These are phyloP conservation scores for Picea abies DNA, from an alignment of 83 land plant genomes.

Conservation along the genomic window DNA sequence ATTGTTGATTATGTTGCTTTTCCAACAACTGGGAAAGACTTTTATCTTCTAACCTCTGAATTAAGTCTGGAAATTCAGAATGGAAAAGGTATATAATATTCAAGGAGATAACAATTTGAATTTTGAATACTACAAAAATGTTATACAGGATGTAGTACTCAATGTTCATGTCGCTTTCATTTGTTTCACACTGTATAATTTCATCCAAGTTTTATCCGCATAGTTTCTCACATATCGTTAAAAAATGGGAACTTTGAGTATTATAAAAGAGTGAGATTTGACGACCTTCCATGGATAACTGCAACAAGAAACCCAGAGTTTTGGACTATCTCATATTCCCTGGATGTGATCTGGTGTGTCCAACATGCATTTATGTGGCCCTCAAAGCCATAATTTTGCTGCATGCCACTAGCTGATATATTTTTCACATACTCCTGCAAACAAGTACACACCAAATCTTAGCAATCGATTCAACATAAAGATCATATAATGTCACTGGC, in stretches of 20 bases:
- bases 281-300: conserved; percentile 92
- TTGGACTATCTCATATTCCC: conserved; percentile 66
- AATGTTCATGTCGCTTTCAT: too few species aligned
- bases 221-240: neutral
- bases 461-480: neutral
- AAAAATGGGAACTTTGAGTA: conserved; percentile 1
- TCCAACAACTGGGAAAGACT: too few species aligned
- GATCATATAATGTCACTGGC: neutral
- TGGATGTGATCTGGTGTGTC: conserved; percentile 73
- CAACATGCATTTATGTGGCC: conserved; percentile 96
- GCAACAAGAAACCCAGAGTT: conserved; percentile 69
- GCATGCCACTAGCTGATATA: conserved; percentile 83
- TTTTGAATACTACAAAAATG: too few species aligned
- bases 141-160: too few species aligned
- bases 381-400: conserved; percentile 75
- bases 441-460: neutral
- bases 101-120: too few species aligned
- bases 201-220: too few species aligned
- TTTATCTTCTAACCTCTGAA: too few species aligned
- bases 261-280: neutral
- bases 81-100: too few species aligned
- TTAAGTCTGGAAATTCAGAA: too few species aligned
- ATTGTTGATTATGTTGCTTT: too few species aligned
- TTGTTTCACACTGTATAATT: too few species aligned
- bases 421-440: conserved; percentile 85